phyloP scores from a whole-genome alignment of 768 basidiomycete species.

The Cantharellus cinnabarinus region DNA sequence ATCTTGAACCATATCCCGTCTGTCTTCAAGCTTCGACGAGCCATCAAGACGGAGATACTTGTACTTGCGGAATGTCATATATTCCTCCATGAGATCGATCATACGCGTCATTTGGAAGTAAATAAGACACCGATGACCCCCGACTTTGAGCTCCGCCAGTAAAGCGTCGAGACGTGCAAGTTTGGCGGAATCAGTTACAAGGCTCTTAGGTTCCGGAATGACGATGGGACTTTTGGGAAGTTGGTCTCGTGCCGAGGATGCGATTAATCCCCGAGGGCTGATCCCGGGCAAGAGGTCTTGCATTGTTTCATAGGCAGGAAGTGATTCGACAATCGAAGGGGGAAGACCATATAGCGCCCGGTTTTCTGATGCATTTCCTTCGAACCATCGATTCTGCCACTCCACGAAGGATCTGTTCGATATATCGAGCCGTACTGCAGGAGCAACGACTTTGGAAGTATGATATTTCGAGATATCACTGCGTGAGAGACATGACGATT shows the following conservation, averaged over 20 bases:
- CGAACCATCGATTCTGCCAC: slow-evolving; percentile 28
- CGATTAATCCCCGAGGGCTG: slow-evolving; percentile 45
- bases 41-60: slow-evolving; percentile 88
- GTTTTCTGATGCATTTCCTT: slow-evolving; percentile 54
- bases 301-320: slow-evolving; percentile 28
- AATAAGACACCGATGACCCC: slow-evolving; percentile 81
- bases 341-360: slow-evolving; percentile 74
- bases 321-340: slow-evolving; percentile 38
- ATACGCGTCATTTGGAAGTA: slow-evolving; percentile 99
- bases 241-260: slow-evolving; percentile 45
- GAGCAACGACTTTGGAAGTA: slow-evolving; percentile 73
- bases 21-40: slow-evolving; percentile 82
- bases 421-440: slow-evolving; percentile 54
- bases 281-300: slow-evolving; percentile 35
- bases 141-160: slow-evolving; percentile 79
- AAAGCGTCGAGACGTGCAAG: slow-evolving; percentile 74
- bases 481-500: slow-evolving; percentile 61
- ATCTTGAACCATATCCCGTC: slow-evolving; percentile 96
- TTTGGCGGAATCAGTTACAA: slow-evolving; percentile 94
- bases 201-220: slow-evolving; percentile 83
- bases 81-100: slow-evolving; percentile 99
- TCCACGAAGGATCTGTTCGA: slow-evolving; percentile 65
- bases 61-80: slow-evolving; percentile 89
- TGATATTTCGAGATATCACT: slow-evolving; percentile 47
- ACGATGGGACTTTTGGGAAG: slow-evolving; percentile 69